These are phyloP conservation scores for Wickerhamiella alocasiicola DNA, from an alignment of 805 yeast genomes.

Conservation along the genomic window DNA sequence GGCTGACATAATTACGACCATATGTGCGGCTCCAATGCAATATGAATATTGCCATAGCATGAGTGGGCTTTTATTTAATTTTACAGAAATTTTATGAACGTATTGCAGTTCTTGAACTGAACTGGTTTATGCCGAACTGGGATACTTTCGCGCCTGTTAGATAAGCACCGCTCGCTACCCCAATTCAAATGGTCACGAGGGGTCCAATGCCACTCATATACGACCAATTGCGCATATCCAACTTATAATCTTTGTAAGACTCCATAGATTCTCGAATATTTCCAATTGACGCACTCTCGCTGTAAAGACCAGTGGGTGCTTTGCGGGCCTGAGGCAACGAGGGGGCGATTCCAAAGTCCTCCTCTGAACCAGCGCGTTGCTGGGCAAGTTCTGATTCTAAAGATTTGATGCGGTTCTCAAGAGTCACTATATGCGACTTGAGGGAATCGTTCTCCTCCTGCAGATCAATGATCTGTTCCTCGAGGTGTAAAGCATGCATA, in stretches of 20 bases:
- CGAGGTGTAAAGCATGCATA: background rate
- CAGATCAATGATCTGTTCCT: conserved; percentile 18
- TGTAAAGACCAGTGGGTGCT: conserved; percentile 28
- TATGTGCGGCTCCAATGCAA: too few relatives aligned
- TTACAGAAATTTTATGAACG: too few relatives aligned
- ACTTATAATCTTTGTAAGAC: conserved; percentile 75
- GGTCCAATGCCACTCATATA: conserved; percentile 52
- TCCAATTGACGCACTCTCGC: conserved; percentile 43
- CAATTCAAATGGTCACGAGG: conserved; percentile 31
- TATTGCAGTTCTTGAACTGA: too few relatives aligned
- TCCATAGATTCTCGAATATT: conserved; percentile 36
- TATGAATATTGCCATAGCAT: too few relatives aligned
- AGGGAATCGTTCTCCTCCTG: conserved; percentile 29
- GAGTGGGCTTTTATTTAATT: too few relatives aligned
- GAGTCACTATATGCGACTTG: conserved; percentile 23
- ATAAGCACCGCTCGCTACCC: too few relatives aligned
- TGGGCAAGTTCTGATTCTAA: conserved; percentile 20
- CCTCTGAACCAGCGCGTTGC: conserved; percentile 15
- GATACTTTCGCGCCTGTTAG: too few relatives aligned
- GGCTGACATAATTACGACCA: too few relatives aligned
- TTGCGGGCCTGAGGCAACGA: conserved; percentile 18
- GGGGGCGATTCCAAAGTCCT: conserved; percentile 19
- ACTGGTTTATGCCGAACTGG: too few relatives aligned
- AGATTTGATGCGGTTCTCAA: conserved; percentile 30
- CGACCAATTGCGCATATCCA: conserved; percentile 74